Evolutionary conservation across 2,329 filamentous ascomycete genomes (phyloP).

Genomic region (Diaporthe australafricana): DNA sequence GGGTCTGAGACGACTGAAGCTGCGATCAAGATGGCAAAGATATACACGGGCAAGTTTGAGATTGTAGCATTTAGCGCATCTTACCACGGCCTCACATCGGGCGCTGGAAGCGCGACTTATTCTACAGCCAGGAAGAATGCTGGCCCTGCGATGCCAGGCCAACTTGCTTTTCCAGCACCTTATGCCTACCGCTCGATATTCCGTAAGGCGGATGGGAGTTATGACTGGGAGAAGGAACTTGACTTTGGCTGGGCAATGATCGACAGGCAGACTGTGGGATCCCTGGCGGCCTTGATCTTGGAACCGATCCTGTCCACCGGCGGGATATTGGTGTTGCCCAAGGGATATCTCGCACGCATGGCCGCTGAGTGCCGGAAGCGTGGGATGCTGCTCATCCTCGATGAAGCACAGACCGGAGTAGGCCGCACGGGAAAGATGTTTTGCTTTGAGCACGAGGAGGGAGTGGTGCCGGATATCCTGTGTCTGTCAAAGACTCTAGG

Average conservation of each 20-base stretch:
- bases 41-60: conserved; percentile 72
- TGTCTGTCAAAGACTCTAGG: conserved; percentile 66
- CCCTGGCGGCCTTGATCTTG: conserved; percentile 71
- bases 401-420: conserved; percentile 71
- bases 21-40: conserved; percentile 73
- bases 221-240: conserved; percentile 75
- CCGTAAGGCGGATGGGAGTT: conserved; percentile 65
- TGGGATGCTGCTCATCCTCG: conserved; percentile 68
- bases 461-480: conserved; percentile 61
- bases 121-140: conserved; percentile 61
- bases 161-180: conserved; percentile 68
- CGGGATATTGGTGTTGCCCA: conserved; percentile 66
- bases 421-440: conserved; percentile 69
- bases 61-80: conserved; percentile 69
- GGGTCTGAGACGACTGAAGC: conserved; percentile 68
- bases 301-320: conserved; percentile 69
- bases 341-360: conserved; percentile 66
- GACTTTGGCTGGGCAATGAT: conserved; percentile 72
- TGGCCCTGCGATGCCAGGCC: conserved; percentile 63
- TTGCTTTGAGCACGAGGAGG: conserved; percentile 65
- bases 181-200: conserved; percentile 73
- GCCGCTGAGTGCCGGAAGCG: conserved; percentile 63
- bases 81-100: conserved; percentile 71
- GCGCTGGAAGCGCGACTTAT: conserved; percentile 64
- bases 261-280: conserved; percentile 68